These are phyloP conservation scores for Penicillium riverlandense DNA, from an alignment of 495 filamentous ascomycete genomes.

Conservation along the genomic window DNA sequence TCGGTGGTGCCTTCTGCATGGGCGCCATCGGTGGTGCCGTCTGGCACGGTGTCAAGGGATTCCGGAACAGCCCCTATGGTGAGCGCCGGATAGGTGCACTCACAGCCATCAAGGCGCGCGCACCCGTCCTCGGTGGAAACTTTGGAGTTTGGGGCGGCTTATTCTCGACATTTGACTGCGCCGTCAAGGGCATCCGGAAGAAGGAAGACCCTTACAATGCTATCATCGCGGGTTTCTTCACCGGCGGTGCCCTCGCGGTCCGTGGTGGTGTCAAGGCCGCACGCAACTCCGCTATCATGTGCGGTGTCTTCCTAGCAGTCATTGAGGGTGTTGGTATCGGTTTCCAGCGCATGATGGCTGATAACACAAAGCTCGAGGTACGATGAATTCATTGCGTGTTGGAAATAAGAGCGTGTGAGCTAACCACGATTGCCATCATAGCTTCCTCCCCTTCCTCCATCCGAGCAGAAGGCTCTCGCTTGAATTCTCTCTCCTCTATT, in stretches of 20 bases:
- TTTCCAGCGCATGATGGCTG: slow-evolving; percentile 93
- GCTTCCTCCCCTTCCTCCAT: slow-evolving; percentile 39
- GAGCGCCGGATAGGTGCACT: slow-evolving; percentile 92
- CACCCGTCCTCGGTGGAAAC: slow-evolving; percentile 93
- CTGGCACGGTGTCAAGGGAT: slow-evolving; percentile 98
- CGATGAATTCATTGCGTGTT: neutral
- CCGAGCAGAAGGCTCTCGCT: slow-evolving; percentile 34
- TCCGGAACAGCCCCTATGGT: slow-evolving; percentile 81
- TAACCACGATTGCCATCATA: no score
- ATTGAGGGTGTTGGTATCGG: slow-evolving; percentile 98
- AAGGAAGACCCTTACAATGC: slow-evolving; percentile 98
- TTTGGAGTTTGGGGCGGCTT: slow-evolving; percentile 96
- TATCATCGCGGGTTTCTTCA: slow-evolving; percentile 95
- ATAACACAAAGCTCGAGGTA: slow-evolving; percentile 80
- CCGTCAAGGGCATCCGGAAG: slow-evolving; percentile 86
- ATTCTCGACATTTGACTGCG: slow-evolving; percentile 89
- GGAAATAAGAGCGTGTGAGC: no score
- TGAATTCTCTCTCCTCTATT: slow-evolving; percentile 13
- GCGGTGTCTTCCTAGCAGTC: slow-evolving; percentile 88
- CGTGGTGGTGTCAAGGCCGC: slow-evolving; percentile 84
- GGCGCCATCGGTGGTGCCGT: slow-evolving; percentile 85
- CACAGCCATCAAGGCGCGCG: slow-evolving; percentile 94
- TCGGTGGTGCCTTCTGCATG: slow-evolving; percentile 96
- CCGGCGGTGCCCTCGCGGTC: slow-evolving; percentile 83
- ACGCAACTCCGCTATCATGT: slow-evolving; percentile 90